Evolutionary conservation across 202 grass and related monocot genomes (phyloP).

Genomic region (Brachypodium distachyon): DNA sequence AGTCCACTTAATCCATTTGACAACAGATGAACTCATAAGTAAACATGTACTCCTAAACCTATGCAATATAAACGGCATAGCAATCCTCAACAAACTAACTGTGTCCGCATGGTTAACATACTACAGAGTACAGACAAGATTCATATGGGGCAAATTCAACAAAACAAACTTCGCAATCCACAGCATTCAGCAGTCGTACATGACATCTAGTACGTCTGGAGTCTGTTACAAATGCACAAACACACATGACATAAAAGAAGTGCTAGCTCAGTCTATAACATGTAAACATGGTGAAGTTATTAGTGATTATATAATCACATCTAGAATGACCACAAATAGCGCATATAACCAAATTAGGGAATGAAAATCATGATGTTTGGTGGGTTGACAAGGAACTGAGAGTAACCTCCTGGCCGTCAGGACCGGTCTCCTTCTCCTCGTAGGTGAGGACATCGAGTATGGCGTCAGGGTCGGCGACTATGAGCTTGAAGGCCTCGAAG

Average conservation of each 20-base stretch:
- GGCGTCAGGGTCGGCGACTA: constrained; percentile 61
- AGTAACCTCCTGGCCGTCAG: constrained; percentile 62
- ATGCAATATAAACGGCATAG: neutral
- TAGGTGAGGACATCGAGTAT: constrained; percentile 60
- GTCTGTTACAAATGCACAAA: neutral
- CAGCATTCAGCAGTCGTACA: neutral
- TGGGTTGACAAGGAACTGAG: neutral
- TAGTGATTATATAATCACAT: neutral
- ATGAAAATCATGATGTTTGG: neutral
- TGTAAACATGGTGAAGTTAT: neutral
- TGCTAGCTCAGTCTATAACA: neutral
- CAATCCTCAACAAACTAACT: neutral
- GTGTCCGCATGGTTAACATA: neutral
- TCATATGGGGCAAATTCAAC: neutral
- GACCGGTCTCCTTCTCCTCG: constrained; percentile 65
- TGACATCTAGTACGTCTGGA: neutral
- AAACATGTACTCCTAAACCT: neutral
- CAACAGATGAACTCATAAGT: neutral
- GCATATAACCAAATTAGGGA: neutral
- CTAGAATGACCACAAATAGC: neutral
- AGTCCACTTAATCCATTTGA: neutral
- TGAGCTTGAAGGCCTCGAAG: constrained; percentile 61
- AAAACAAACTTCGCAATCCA: neutral
- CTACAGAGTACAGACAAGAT: neutral
- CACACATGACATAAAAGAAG: neutral